Conservation (phyloP, 805 yeast species). For the Lipomyces oligophaga region DNA sequence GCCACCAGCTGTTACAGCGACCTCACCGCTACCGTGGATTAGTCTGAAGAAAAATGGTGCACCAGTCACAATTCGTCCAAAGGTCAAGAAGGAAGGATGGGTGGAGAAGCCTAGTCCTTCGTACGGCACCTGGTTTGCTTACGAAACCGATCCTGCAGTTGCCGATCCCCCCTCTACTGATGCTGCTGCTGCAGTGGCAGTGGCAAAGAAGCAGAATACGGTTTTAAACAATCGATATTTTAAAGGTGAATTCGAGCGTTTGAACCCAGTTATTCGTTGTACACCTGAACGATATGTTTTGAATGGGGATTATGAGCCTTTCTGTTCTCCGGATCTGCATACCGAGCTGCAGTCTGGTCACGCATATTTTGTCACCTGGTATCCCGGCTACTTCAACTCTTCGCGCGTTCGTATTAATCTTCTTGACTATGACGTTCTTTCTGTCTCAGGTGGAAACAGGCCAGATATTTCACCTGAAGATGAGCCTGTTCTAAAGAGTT, state of each 20-base stretch:
- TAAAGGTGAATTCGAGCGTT: conserved; percentile 40
- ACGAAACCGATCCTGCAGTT: conserved; percentile 46
- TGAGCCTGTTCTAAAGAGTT: conserved; percentile 9
- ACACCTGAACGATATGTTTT: conserved; percentile 68
- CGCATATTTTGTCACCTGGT: conserved; percentile 81
- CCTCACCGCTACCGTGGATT: conserved; percentile 77
- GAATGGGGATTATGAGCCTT: conserved; percentile 62
- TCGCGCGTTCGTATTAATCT: conserved; percentile 31
- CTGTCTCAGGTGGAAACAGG: conserved; percentile 21
- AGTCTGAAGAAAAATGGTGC: conserved; percentile 69
- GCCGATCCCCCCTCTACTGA: neutral
- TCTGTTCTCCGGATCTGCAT: conserved; percentile 74
- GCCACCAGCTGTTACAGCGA: conserved; percentile 40
- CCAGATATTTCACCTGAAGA: conserved; percentile 9
- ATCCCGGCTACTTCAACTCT: conserved; percentile 55
- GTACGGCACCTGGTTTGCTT: conserved; percentile 63
- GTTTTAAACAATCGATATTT: conserved; percentile 16
- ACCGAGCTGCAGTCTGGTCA: conserved; percentile 53
- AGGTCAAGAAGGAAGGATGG: conserved; percentile 59
- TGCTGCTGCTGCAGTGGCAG: conserved; percentile 1
- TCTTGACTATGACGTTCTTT: conserved; percentile 28
- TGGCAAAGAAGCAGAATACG: neutral
- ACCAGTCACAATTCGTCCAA: conserved; percentile 76
- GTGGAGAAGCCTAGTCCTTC: conserved; percentile 66
- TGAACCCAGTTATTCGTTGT: conserved; percentile 80